phyloP scores from a whole-genome alignment of 352 stramenopile species.

The Halophytophthora batemanensis region DNA sequence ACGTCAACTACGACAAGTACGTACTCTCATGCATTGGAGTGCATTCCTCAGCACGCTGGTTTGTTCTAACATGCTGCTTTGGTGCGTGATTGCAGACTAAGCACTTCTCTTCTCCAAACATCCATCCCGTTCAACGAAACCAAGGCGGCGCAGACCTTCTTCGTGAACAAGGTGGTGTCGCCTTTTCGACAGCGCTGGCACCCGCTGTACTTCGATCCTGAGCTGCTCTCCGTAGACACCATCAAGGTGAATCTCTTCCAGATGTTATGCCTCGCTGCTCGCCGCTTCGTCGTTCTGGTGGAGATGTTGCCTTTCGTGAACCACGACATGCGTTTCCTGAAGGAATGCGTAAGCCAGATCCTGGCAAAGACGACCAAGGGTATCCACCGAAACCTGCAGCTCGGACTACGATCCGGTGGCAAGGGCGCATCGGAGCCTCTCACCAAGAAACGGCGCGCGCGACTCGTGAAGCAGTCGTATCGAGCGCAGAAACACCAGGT shows the following conservation, averaged over 20 bases:
- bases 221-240: conserved; percentile 31
- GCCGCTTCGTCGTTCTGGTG: conserved; percentile 51
- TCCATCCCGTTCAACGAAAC: conserved; percentile 64
- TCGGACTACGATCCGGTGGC: not conserved
- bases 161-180: conserved; percentile 64
- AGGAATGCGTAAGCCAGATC: conserved; percentile 25
- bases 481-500: conserved; percentile 23
- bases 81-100: conserved; percentile 16
- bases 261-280: conserved; percentile 40
- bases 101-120: conserved; percentile 27
- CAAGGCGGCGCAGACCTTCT: conserved; percentile 43
- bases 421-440: not conserved
- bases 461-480: conserved; percentile 7
- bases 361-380: conserved; percentile 47
- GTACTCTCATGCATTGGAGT: conserved; percentile 1
- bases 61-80: not conserved
- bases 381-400: conserved; percentile 36
- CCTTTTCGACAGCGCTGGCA: conserved; percentile 70
- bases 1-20: conserved; percentile 81
- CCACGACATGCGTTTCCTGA: conserved; percentile 38
- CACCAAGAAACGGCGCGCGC: conserved; percentile 1
- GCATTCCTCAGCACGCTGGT: conserved; percentile 4
- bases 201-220: conserved; percentile 55
- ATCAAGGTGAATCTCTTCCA: conserved; percentile 66
- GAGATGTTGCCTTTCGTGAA: conserved; percentile 59